Evolutionary conservation across 1,139 yeast species (phyloP), one percentile per base, ranked within the genome.

Genomic region (Sugiyamaella xylanicola): DNA sequence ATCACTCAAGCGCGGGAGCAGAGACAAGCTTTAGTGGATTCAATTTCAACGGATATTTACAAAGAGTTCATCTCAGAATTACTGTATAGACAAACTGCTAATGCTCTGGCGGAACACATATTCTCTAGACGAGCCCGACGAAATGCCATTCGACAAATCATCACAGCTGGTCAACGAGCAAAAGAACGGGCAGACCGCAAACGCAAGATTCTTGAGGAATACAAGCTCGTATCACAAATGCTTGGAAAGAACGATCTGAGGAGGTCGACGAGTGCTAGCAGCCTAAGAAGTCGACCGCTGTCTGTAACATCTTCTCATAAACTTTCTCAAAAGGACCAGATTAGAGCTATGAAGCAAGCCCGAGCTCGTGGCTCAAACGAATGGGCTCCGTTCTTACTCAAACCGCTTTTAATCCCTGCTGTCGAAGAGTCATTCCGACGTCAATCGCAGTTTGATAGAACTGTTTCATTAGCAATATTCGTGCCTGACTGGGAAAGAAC

Each of bases 61-160:
- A 67, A 71, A 11, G 87, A 90, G 0, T 85, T 87, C 63, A 63
- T 87, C 48, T 76, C 79, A 40, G 92, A 87, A 61, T 71, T 78
- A 39, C 65, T 81, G 0, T 80, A 76, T 60, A 69, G 80, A 36
- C 68, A 74, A 1, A 65, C 75, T 0, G 64, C 79, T 43, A 78
- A 80, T 39, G 64, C 76, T 0, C 66, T 72, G 42, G 85, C 88
- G 0, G 68, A 73, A 51, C 61, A 67, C 1, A 59, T 57, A 9
- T 64, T 61, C 9, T 55, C 77, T 27, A 74, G 72, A 55, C 63
- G 59, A 19, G 64, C 37, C 8, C 44, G 25, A 15, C 25, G 22
- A 16, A n/a, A 56, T n/a, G 59, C 66, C 1, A 63, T 78, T 3
- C 61, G 60, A 40, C 64, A 59, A 35, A 41, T 66, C 15, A 51